A percentile compares a stretch with the other conserved stretches of the same genome.
These are phyloP conservation scores for Phytophthora ohioensis DNA, from an alignment of 352 stramenopile species.

Conservation along the genomic window DNA sequence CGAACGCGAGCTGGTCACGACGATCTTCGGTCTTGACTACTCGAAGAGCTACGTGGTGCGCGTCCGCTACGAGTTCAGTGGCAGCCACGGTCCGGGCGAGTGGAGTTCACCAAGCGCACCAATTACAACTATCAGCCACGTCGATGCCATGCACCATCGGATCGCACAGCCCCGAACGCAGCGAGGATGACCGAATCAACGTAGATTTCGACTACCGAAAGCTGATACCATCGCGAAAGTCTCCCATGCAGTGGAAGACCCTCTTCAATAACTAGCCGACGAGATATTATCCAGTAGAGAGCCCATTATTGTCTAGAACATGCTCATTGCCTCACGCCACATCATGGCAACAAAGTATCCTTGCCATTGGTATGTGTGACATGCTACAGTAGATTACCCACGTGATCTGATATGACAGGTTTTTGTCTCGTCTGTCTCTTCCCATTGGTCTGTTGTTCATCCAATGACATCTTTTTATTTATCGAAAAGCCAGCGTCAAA, in stretches of 20 bases:
- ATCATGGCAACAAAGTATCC: slow-evolving; percentile 1
- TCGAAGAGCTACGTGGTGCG: slow-evolving; percentile 82
- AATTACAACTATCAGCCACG: slow-evolving; percentile 53
- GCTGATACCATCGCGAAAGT: slow-evolving; percentile 1
- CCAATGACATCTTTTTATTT: slow-evolving; percentile 30
- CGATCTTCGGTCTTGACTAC: slow-evolving; percentile 75
- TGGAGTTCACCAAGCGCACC: slow-evolving; percentile 67
- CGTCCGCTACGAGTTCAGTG: slow-evolving; percentile 72
- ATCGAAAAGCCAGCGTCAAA: slow-evolving; percentile 27
- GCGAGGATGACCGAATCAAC: slow-evolving; percentile 11
- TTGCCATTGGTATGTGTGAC: slow-evolving; percentile 18
- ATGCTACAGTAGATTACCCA: slow-evolving; percentile 15
- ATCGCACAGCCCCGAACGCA: slow-evolving; percentile 33
- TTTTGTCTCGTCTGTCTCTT: slow-evolving; percentile 19
- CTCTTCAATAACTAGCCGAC: not conserved
- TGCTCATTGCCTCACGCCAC: slow-evolving; percentile 2
- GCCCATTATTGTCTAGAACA: slow-evolving; percentile 10
- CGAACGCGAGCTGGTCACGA: slow-evolving; percentile 66
- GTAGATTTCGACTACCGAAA: not conserved
- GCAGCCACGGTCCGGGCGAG: slow-evolving; percentile 52
- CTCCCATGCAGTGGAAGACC: not conserved
- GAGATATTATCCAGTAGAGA: slow-evolving; percentile 5
- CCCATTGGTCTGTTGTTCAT: slow-evolving; percentile 19
- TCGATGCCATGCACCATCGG: slow-evolving; percentile 36
- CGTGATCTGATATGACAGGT: slow-evolving; percentile 10